Evolutionary conservation across 345 rosid genomes (phyloP).

Genomic region (Leavenworthia alabamica): DNA sequence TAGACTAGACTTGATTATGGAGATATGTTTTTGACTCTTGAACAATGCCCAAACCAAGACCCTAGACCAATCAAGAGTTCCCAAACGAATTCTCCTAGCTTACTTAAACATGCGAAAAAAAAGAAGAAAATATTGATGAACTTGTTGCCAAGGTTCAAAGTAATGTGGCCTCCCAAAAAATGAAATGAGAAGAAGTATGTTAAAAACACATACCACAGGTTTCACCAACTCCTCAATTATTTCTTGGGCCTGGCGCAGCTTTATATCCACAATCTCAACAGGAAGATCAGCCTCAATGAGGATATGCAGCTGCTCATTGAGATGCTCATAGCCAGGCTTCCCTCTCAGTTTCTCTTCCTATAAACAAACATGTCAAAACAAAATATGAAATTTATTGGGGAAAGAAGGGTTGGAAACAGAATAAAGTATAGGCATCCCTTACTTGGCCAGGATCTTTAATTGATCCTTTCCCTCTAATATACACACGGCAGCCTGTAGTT

Average conservation of each 20-base stretch:
- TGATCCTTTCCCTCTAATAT: conserved; percentile 96
- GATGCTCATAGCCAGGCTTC: conserved; percentile 70
- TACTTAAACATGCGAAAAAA: neutral
- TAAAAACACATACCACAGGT: conserved; percentile 61
- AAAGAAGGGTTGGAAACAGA: neutral
- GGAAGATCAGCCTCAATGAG: conserved; percentile 73
- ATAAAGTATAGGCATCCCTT: neutral
- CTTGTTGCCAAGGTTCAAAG: conserved; percentile 1
- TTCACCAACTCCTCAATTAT: conserved; percentile 85
- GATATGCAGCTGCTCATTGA: conserved; percentile 66
- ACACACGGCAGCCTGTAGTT: conserved; percentile 97
- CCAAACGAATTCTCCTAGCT: neutral
- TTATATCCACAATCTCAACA: conserved; percentile 49
- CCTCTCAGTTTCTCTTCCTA: conserved; percentile 75
- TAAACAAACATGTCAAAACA: conserved; percentile 13
- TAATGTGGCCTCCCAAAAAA: neutral
- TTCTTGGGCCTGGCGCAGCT: conserved; percentile 66
- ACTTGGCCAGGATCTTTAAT: conserved; percentile 98
- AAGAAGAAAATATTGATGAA: neutral
- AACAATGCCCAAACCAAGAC: neutral
- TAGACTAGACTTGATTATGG: neutral
- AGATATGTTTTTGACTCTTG: neutral
- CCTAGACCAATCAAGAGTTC: neutral
- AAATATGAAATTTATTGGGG: neutral
- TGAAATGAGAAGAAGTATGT: neutral